Evolutionary conservation across 345 rosid genomes (phyloP), one percentile per base, ranked within the genome.

Genomic region (Diplotaxis tenuifolia): DNA sequence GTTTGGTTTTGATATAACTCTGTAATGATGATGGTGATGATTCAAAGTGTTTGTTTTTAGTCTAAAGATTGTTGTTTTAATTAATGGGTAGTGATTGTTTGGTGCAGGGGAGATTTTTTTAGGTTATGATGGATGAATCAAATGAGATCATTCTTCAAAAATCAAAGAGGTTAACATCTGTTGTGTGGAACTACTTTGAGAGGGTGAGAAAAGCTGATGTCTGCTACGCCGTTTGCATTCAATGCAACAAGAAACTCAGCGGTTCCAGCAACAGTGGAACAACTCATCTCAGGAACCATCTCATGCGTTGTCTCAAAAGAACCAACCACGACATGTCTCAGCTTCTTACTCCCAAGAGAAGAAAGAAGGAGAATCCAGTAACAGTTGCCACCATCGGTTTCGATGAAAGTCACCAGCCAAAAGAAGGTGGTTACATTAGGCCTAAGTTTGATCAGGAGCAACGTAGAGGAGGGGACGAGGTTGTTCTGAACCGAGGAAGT

Each of bases 241-340:
- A 91, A 32, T 94, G 98, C 65, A 86, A 91, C 72, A 94, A 94
- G 85, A 88, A 84, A 78, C 96, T 87, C 69, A 94, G 98, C 50
- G 98, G 98, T 14, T 94, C 97, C 7, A 94, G 98, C 78, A 94
- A 94, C 70, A 94, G 97, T 12, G 98, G 97, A 36, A 94, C 98
- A 12, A 91, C 98, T n/a, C 98, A 91, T 81, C 85, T 91, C 65
- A 85, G 96, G 38, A 94, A 94, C 80, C 98, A 94, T 83, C 84
- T 94, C 62, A 83, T 94, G 89, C n/a, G n/a, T n/a, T n/a, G n/a
- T n/a, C n/a, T n/a, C n/a, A n/a, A n/a, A n/a, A n/a, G n/a, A n/a
- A n/a, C n/a, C n/a, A n/a, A n/a, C n/a, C n/a, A n/a, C n/a, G n/a
- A n/a, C n/a, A n/a, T n/a, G n/a, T n/a, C n/a, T n/a, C n/a, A n/a